Evolutionary conservation across 768 basidiomycete species (phyloP), one percentile per base, ranked within the genome.

Genomic region (Tremella yokohamensis): DNA sequence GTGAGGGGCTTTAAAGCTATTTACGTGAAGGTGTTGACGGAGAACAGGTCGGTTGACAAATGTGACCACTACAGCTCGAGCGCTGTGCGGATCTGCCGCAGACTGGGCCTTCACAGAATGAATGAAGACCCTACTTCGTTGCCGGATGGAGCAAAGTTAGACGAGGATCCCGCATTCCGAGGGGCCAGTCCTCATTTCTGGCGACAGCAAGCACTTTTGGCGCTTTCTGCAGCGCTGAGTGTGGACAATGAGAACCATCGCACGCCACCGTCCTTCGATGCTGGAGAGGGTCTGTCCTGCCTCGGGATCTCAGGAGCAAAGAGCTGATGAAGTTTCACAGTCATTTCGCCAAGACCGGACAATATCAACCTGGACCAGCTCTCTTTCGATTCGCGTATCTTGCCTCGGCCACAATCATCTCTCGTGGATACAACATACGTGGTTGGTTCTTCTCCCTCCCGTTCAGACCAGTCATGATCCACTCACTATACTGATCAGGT

Each of bases 351-450:
- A 15, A 20, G 20, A 26, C 48, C 48, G 16, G 48, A 49, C 15
- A 49, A 49, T 49, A 16, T 49, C 20, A 26, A 49, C 48, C 22
- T 49, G 9, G 26, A 25, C 26, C 48, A 49, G 48, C 48, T 49
- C 20, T 49, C 22, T 25, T 26, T 49, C 48, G 48, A 49, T 26
- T 26, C 20, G 7, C 48, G 26, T 16, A 26, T 22, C 22, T 26
- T 49, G 8, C 48, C 48, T n/a, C 48, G 26, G 48, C 48, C 48
- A 8, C 48, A 24, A 12, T 26, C 48, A 49, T 49, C 20, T 6
- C 26, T 49, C 7, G 20, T 26, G 20, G 48, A 49, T 15, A 26
- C 48, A 6, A 19, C 48, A 9, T 16, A 49, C 26, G 48, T 49
- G 11, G 26, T 20, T 8, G 20, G 26, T 20, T 25, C n/a, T 24